Percentiles rank a stretch among this genome's conserved stretches.
These are phyloP conservation scores for Phragmites australis DNA, from an alignment of 176 grass and related monocot species.

Conservation along the genomic window DNA sequence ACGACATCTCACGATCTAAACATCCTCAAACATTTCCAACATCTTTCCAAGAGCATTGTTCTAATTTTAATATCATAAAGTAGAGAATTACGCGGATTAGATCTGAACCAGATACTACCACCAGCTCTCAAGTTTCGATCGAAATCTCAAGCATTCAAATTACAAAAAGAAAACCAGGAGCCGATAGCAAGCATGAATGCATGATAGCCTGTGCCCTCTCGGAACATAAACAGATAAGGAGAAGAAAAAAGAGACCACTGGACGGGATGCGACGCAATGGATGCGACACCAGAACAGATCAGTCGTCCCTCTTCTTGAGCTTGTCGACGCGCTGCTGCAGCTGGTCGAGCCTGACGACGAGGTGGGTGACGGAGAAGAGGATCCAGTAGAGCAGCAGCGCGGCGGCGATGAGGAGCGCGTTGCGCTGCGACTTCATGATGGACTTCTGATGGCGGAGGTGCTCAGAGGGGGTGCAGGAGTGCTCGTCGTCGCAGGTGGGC, in stretches of 20 bases:
- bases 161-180: background rate
- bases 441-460: conserved; percentile 97
- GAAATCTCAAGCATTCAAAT: conserved; percentile 15
- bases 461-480: conserved; percentile 81
- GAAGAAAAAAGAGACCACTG: conserved; percentile 10
- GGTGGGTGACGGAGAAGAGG: conserved; percentile 73
- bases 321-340: conserved; percentile 75
- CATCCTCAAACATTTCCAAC: conserved; percentile 9
- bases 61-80: conserved; percentile 8
- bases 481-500: conserved; percentile 73
- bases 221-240: background rate
- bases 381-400: conserved; percentile 93
- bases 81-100: conserved; percentile 20
- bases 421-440: conserved; percentile 96
- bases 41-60: background rate
- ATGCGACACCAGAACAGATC: background rate
- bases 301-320: conserved; percentile 88
- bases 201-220: conserved; percentile 1
- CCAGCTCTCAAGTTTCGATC: conserved; percentile 25
- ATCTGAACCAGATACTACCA: conserved; percentile 25
- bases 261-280: background rate
- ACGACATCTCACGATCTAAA: background rate
- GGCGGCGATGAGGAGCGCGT: conserved; percentile 87
- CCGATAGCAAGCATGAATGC: background rate
- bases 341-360: conserved; percentile 71